Percentiles rank a stretch among this genome's conserved stretches.
phyloP scores from a whole-genome alignment of 1,284 basidiomycete species.

The Ganoderma boninense region DNA sequence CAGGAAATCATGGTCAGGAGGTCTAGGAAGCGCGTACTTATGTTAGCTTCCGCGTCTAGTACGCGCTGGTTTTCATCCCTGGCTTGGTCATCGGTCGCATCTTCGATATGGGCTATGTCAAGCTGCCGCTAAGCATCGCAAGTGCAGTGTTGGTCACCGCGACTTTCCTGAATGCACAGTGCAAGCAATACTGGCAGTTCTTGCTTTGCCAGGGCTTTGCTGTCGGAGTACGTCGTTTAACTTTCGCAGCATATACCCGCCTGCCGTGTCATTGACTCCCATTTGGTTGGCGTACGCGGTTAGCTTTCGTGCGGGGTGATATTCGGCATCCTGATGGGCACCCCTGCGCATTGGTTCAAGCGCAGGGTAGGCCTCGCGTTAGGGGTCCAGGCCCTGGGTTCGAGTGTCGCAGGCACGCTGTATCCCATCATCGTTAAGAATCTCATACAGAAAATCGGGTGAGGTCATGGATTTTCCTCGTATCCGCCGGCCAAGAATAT shows the following conservation, averaged over 20 bases:
- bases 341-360: constrained; percentile 60
- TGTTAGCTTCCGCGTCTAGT: constrained; percentile 36
- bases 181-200: constrained; percentile 61
- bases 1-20: neutral
- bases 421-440: constrained; percentile 53
- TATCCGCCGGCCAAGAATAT: neutral
- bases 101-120: constrained; percentile 62
- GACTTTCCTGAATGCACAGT: constrained; percentile 59
- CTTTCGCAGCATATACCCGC: constrained; percentile 14
- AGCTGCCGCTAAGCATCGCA: constrained; percentile 45
- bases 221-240: constrained; percentile 45
- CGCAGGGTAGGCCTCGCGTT: constrained; percentile 49
- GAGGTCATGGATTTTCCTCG: constrained; percentile 4
- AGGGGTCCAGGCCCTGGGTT: constrained; percentile 51
- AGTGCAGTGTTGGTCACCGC: constrained; percentile 48
- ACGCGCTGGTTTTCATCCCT: constrained; percentile 56
- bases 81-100: constrained; percentile 59
- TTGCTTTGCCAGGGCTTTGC: constrained; percentile 58
- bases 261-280: too few species aligned
- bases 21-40: constrained; percentile 13
- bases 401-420: constrained; percentile 53
- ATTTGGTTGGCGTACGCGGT: too few species aligned
- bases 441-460: constrained; percentile 49
- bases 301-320: constrained; percentile 48
- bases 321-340: constrained; percentile 52